These are phyloP conservation scores for Elaeis guineensis DNA, from an alignment of 176 grass and related monocot genomes.

Conservation along the genomic window DNA sequence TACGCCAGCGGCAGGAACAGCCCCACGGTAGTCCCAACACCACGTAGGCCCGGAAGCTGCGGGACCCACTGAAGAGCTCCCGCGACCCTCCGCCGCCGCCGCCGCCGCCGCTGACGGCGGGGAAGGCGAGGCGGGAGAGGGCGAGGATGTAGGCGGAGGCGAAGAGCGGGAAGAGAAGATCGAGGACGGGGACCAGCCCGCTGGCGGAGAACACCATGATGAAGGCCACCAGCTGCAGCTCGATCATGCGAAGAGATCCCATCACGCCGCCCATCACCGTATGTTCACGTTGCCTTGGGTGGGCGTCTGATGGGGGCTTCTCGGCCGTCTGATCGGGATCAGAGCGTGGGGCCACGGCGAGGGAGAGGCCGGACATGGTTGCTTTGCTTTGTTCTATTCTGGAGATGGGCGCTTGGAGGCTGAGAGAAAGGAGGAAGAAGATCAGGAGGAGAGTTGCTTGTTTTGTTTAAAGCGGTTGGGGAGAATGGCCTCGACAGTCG, in stretches of 20 bases:
- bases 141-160: no score
- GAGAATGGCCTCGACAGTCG: no score
- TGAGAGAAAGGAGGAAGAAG: no score
- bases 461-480: no score
- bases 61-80: conserved; percentile 44
- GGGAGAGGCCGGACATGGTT: conserved; percentile 53
- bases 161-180: no score
- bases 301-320: conserved; percentile 7
- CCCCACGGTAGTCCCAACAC: conserved; percentile 52
- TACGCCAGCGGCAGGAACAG: conserved; percentile 86
- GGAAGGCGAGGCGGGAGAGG: conserved; percentile 64
- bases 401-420: no score
- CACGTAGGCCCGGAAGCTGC: conserved; percentile 60
- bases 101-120: conserved; percentile 35
- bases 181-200: conserved; percentile 49
- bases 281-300: conserved; percentile 10
- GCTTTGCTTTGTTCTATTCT: no score
- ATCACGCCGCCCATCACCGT: conserved; percentile 43
- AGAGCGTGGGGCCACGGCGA: conserved; percentile 43
- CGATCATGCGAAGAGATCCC: conserved; percentile 83
- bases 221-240: conserved; percentile 91
- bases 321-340: conserved; percentile 28
- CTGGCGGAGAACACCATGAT: conserved; percentile 97
- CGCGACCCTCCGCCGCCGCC: conserved; percentile 13
- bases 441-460: no score